Conservation (phyloP, 805 yeast genomes). For the Saccharomycopsis schoenii region DNA sequence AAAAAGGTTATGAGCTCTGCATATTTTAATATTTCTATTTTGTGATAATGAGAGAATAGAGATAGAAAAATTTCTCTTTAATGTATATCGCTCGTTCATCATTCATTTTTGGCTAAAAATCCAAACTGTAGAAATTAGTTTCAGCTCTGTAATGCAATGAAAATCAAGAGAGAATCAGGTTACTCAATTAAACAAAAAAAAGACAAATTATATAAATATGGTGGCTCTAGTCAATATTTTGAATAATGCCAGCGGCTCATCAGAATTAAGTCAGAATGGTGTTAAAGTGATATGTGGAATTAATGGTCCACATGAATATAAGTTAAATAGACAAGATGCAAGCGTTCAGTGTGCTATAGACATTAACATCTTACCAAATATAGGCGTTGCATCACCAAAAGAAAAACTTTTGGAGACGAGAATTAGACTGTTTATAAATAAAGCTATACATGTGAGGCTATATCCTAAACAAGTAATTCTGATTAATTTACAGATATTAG, state of each 20-base stretch:
- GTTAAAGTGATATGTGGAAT: constrained; percentile 66
- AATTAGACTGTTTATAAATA: constrained; percentile 48
- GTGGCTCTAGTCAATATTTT: constrained; percentile 26
- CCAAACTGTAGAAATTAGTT: no score
- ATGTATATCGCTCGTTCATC: no score
- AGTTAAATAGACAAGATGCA: constrained; percentile 75
- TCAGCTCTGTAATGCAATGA: no score
- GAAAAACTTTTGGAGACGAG: constrained; percentile 72
- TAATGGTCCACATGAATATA: constrained; percentile 85
- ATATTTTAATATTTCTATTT: no score
- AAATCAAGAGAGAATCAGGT: no score
- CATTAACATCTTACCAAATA: constrained; percentile 65
- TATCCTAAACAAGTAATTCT: constrained; percentile 78
- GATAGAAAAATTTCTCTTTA: no score
- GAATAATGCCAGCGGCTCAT: constrained; percentile 72
- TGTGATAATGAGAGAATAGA: no score
- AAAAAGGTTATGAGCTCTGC: no score
- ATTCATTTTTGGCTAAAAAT: no score
- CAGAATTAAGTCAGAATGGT: constrained; percentile 40
- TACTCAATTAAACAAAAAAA: no score
- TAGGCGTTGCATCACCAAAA: constrained; percentile 64
- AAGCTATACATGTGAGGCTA: constrained; percentile 44
- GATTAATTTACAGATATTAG: constrained; percentile 54
- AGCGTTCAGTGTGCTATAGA: constrained; percentile 60
- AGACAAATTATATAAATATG: no score